Base-by-base conservation (phyloP, 768 basidiomycete genomes). In the Porpolomopsis calyptriformis region DNA sequence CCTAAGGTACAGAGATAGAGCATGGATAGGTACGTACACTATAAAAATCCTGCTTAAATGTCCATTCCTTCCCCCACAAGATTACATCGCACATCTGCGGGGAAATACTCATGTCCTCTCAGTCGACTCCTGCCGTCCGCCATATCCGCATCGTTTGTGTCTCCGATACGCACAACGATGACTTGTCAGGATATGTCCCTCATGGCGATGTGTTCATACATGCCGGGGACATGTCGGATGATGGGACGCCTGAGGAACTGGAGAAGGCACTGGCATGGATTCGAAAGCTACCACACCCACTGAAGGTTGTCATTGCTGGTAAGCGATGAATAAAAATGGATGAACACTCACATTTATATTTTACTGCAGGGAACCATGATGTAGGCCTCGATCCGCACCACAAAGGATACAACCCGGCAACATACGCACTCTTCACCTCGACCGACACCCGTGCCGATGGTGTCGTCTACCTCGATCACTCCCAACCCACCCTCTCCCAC, bases 351-450 rank as follows among this genome's bases (percentile, higher is more conserved):
- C n/a, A n/a, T n/a, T n/a, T n/a, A n/a, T n/a, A n/a, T n/a, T n/a
- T n/a, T n/a, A n/a, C n/a, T 39, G 22, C 35, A 45, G 44, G 44
- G 4, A 34, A 45, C 20, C 44, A 45, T 20, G 33, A 45, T 24
- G 4, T 45, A 5, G 35, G 44, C 4, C 43, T 45, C n/a, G 44
- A 45, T 20, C 33, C 29, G n/a, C 19, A 4, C 20, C 44, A 45
- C 44, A 45, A 36, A 34, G 29, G 6, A 4, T 45, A 45, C 44
- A 45, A 45, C 31, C 29, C 29, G 14, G 24, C 44, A 4, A 35
- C 22, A 4, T 12, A 35, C 44, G 16, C 27, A 22, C 43, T 29
- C 43, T 44, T 44, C 43, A 44, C 43, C 24, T 44, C 43, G 4
- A 22, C 19, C 11, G 43, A 23, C 12, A 25, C 29, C 33, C 43